Evolutionary conservation across 371 early-diverging fungal species (phyloP), one percentile per base, ranked within the genome.

Genomic region (Mortierella sp.): DNA sequence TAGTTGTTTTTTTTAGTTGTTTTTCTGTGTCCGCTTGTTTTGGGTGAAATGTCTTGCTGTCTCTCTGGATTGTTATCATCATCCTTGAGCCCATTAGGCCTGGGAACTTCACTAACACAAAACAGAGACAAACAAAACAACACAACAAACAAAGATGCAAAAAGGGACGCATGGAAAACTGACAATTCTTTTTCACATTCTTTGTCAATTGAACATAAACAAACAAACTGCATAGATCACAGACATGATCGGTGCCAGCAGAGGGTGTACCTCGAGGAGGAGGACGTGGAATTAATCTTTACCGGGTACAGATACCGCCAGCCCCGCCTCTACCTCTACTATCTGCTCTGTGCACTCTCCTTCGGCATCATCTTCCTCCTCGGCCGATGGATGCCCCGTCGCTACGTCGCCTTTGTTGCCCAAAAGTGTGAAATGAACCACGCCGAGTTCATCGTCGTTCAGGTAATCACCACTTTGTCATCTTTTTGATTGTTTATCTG

Each of bases 361-460:
- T 78, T 87, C 2, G 98, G 98, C 3, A 66, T 95, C 16, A 83
- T 94, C 5, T 94, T 92, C 78, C 86, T 98, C 10, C 61, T 96
- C 4, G 93, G 92, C 64, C 91, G 96, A 44, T 97, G 98, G 98
- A 85, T 96, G 68, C 96, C 97, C 34, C 79, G 79, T 34, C 88
- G 93, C 87, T 94, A 93, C 87, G 86, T 96, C 44, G 71, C 81
- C 43, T 91, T 93, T 87, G 91, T 92, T 1, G 94, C 94, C 44
- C 63, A 69, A 11, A 82, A 77, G 5, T 93, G 90, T 40, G 85
- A 89, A 26, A 85, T 97, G 64, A 88, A 88, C 64, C 87, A 91
- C 31, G 97, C 97, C 6, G 90, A 91, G 34, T 91, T 91, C 86
- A 88, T 96, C 8, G 91, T 92, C 6, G 89, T 71, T 29, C 72